Evolutionary conservation across 2,329 filamentous ascomycete species (phyloP).

Genomic region (Aureobasidium uvarum): DNA sequence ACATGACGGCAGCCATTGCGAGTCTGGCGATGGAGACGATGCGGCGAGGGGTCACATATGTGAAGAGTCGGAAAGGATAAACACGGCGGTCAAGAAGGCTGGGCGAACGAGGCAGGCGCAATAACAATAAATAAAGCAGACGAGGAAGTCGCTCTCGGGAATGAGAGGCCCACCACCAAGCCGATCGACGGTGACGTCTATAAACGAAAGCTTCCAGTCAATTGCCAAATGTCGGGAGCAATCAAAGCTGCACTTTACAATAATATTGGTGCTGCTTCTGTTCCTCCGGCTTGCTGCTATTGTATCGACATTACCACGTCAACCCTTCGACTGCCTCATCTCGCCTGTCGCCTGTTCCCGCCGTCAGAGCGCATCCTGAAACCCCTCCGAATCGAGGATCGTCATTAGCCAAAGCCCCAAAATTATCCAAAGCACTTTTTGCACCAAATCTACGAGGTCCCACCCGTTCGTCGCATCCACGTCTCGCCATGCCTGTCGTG

Average conservation of each 20-base stretch:
- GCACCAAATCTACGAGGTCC: not conserved
- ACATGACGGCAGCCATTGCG: constrained; percentile 33
- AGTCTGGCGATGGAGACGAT: not conserved
- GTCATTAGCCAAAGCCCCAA: not conserved
- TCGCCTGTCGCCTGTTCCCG: constrained; percentile 20
- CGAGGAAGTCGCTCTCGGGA: constrained; percentile 4
- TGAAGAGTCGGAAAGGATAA: constrained; percentile 3
- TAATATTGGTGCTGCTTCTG: no score
- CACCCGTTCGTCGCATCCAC: constrained; percentile 2
- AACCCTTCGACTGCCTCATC: constrained; percentile 3
- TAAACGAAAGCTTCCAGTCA: not conserved
- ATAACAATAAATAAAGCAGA: not conserved
- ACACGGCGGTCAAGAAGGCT: constrained; percentile 2
- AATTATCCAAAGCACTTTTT: not conserved
- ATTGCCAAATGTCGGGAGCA: not conserved
- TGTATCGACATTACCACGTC: not conserved
- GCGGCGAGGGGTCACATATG: not conserved
- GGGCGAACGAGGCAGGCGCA: not conserved
- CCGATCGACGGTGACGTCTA: constrained; percentile 4
- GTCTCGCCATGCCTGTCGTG: constrained; percentile 77
- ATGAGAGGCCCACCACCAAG: not conserved
- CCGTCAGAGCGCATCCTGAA: constrained; percentile 15
- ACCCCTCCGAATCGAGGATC: constrained; percentile 1
- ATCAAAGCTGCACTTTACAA: not conserved
- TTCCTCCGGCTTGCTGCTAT: not conserved